A percentile compares a stretch with the other conserved stretches of the same genome.
These are phyloP conservation scores for Pholiota microspora DNA, from an alignment of 768 basidiomycete genomes.

Conservation along the genomic window DNA sequence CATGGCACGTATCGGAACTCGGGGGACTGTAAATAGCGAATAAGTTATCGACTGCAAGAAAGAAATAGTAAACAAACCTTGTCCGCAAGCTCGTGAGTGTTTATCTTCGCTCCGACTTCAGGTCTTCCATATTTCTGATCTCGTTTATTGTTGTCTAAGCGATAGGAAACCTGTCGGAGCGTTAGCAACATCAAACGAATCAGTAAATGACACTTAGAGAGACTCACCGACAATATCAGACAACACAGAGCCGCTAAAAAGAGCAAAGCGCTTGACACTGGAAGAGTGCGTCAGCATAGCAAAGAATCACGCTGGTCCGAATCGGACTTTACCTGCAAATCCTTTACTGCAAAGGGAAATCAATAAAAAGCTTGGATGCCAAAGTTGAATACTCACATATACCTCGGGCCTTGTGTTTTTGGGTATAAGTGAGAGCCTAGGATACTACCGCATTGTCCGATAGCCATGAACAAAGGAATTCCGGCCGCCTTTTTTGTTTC, in stretches of 20 bases:
- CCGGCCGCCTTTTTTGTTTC: slow-evolving; percentile 77
- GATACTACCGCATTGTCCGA: slow-evolving; percentile 75
- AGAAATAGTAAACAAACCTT: slow-evolving; percentile 37
- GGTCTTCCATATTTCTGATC: slow-evolving; percentile 53
- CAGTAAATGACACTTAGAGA: neutral
- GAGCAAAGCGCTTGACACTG: slow-evolving; percentile 1
- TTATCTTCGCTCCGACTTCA: slow-evolving; percentile 44
- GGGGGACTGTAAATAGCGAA: slow-evolving; percentile 41
- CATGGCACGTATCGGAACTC: slow-evolving; percentile 56
- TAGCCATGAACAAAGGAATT: slow-evolving; percentile 76
- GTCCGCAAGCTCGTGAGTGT: slow-evolving; percentile 66
- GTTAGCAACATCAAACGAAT: neutral
- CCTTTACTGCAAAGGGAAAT: slow-evolving; percentile 43
- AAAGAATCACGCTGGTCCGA: no score
- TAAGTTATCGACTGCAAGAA: neutral
- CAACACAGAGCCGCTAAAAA: neutral
- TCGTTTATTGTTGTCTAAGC: slow-evolving; percentile 55
- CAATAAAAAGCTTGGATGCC: neutral
- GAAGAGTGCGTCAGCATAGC: slow-evolving; percentile 13
- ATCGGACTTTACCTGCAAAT: slow-evolving; percentile 40
- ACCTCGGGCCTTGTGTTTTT: slow-evolving; percentile 57
- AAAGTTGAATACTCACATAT: slow-evolving; percentile 44
- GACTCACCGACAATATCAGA: no score
- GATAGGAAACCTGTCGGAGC: slow-evolving; percentile 56
- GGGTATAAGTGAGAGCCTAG: slow-evolving; percentile 79